Evolutionary conservation across 768 basidiomycete genomes (phyloP).

Genomic region (Termitomyces sp.): DNA sequence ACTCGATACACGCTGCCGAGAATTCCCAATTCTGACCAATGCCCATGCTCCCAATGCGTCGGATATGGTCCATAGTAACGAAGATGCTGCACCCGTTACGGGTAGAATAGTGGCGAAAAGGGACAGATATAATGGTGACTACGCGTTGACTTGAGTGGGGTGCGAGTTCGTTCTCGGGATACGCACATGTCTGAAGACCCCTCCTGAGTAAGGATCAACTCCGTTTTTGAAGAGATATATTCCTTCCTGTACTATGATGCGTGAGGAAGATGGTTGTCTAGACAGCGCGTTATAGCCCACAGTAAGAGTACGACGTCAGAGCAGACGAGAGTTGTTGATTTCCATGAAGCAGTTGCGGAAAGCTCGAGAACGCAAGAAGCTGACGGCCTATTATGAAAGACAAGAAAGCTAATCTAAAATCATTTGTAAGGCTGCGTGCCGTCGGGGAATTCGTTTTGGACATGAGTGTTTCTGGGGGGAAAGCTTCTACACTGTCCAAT

Average conservation of each 20-base stretch:
- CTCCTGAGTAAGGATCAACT: slow-evolving; percentile 86
- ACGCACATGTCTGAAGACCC: slow-evolving; percentile 80
- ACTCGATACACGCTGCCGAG: slow-evolving; percentile 46
- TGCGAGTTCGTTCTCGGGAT: background rate
- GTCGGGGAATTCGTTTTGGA: slow-evolving; percentile 4
- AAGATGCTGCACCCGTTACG: slow-evolving; percentile 37
- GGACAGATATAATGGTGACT: slow-evolving; percentile 82
- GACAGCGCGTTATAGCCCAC: slow-evolving; percentile 41
- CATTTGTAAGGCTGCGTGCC: background rate
- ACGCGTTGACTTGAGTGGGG: background rate
- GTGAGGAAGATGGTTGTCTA: slow-evolving; percentile 1
- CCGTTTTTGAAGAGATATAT: slow-evolving; percentile 73
- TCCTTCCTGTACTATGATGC: slow-evolving; percentile 75
- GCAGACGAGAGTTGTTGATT: slow-evolving; percentile 81
- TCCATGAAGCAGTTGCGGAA: slow-evolving; percentile 50
- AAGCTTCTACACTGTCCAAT: background rate
- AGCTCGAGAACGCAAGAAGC: slow-evolving; percentile 44
- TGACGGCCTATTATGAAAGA: slow-evolving; percentile 44
- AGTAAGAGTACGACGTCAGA: slow-evolving; percentile 69
- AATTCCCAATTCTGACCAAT: slow-evolving; percentile 62
- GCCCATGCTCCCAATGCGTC: slow-evolving; percentile 70
- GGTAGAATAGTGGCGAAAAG: slow-evolving; percentile 72
- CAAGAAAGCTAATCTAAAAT: slow-evolving; percentile 26
- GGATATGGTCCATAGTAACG: slow-evolving; percentile 63
- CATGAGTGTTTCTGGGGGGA: slow-evolving; percentile 2